Evolutionary conservation across 345 rosid species (phyloP), one percentile per base, ranked within the genome.

Genomic region (Ricinus communis): DNA sequence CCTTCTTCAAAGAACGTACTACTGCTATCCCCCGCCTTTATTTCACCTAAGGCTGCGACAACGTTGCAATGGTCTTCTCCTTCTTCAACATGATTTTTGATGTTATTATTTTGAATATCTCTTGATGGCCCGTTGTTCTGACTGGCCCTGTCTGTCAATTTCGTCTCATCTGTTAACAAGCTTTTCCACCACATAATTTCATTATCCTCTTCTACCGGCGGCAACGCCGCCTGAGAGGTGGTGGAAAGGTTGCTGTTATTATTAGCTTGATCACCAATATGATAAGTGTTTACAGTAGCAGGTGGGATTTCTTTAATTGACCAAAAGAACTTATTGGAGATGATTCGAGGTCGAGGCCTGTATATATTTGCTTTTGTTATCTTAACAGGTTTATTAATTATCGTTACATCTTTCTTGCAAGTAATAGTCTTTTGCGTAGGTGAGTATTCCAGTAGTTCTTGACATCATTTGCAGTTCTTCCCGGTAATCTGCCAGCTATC

Each of bases 401-500:
- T 65, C 11, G 0, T 27, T 19, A 25, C 41, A 12, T 63, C 30
- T 1, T 33, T 33, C 2, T 6, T n/a, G 14, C 33, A n/a, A 45
- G 72, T 18, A 19, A 8, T 60, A n/a, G 25, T 3, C 18, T 63
- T 73, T 62, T 76, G 6, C 38, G 38, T 33, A 38, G 28, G 38
- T 67, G 62, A 3, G 75, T 62, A 49, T 79, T 77, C 80, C 83
- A 79, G 21, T 72, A 74, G 15, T 81, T 79, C 61, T 84, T 79
- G 19, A 84, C 75, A 46, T 79, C 83, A 45, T 81, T 84, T 0
- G 80, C 82, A 28, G 88, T 82, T 74, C 85, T 80, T 45, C 85
- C 88, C 1, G 88, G 82, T 12, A 85, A 70, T 60, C 85, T 77
- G 6, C 87, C 87, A 1, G 85, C 84, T 5, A 85, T 85, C 71